These are phyloP conservation scores for Nemania sp. DNA, from an alignment of 2,329 filamentous ascomycete species.

Conservation along the genomic window DNA sequence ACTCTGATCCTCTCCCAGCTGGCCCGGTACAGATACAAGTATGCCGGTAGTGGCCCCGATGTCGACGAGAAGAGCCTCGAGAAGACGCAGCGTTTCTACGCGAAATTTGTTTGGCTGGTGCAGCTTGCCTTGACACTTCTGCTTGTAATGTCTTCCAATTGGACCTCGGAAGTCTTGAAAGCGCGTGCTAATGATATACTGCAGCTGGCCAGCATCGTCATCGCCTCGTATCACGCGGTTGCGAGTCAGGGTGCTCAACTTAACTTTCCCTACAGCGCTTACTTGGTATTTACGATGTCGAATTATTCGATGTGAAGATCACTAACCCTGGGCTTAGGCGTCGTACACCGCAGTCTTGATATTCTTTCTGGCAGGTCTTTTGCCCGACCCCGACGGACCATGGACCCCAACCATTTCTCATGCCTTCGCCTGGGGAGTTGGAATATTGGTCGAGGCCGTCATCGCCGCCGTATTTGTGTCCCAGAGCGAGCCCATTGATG, in stretches of 20 bases:
- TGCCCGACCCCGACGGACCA: conserved; percentile 51
- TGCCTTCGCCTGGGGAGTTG: conserved; percentile 45
- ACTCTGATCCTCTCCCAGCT: conserved; percentile 45
- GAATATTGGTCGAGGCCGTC: conserved; percentile 43
- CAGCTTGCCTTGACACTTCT: conserved; percentile 43
- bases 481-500: conserved; percentile 38
- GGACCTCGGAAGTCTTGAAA: neutral
- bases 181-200: conserved; percentile 1
- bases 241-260: conserved; percentile 35
- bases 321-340: conserved; percentile 36
- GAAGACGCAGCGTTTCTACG: conserved; percentile 38
- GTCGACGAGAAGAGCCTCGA: conserved; percentile 40
- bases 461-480: conserved; percentile 44
- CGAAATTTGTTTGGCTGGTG: conserved; percentile 43
- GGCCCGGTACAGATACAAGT: conserved; percentile 43
- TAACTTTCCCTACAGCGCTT: conserved; percentile 48
- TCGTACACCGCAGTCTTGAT: conserved; percentile 48
- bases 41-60: conserved; percentile 34
- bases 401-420: conserved; percentile 47
- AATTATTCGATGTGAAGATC: neutral
- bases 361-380: conserved; percentile 48
- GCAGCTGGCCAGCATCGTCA: conserved; percentile 42
- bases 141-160: conserved; percentile 31
- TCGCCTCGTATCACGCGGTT: conserved; percentile 43
- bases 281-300: conserved; percentile 38